Conservation (phyloP, 2,329 filamentous ascomycete genomes). For the Sporothrix euskadiensis region DNA sequence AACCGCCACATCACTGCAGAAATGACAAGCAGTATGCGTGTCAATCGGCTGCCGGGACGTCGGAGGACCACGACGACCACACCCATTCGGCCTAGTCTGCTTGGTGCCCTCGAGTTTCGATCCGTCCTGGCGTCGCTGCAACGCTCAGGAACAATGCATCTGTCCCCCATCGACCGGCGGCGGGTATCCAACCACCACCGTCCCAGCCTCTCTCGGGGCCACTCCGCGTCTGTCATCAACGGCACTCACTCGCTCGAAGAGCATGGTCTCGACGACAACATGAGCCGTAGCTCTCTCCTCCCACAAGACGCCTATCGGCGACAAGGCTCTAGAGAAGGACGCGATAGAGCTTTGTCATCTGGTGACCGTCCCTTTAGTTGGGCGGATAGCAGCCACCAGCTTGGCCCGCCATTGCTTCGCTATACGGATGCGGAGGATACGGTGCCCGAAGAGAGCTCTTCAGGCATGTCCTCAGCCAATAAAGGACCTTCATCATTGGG, state of each 20-base stretch:
- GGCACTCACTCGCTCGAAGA: not conserved
- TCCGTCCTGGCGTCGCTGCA: constrained; percentile 86
- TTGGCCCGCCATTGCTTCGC: constrained; percentile 1
- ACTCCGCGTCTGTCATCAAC: constrained; percentile 40
- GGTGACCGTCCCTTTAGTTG: constrained; percentile 43
- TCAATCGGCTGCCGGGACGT: constrained; percentile 66
- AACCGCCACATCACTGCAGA: constrained; percentile 71
- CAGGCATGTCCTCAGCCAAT: not conserved
- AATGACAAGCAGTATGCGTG: constrained; percentile 88
- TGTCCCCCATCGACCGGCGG: constrained; percentile 68
- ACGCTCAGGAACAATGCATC: constrained; percentile 73
- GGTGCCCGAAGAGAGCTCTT: not conserved
- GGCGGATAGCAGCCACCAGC: constrained; percentile 16
- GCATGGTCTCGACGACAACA: constrained; percentile 16
- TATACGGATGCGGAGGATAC: constrained; percentile 18
- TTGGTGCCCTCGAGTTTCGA: constrained; percentile 91
- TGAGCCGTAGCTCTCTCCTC: constrained; percentile 32
- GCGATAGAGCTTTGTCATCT: constrained; percentile 51
- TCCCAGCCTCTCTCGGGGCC: constrained; percentile 9
- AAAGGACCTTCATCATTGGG: not conserved
- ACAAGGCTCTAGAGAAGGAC: constrained; percentile 24
- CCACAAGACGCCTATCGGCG: constrained; percentile 12
- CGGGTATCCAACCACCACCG: constrained; percentile 38
- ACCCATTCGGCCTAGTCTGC: constrained; percentile 86
- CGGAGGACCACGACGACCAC: constrained; percentile 74